Evolutionary conservation across 2,329 filamentous ascomycete species (phyloP).

Genomic region (Exophiala viscosa): DNA sequence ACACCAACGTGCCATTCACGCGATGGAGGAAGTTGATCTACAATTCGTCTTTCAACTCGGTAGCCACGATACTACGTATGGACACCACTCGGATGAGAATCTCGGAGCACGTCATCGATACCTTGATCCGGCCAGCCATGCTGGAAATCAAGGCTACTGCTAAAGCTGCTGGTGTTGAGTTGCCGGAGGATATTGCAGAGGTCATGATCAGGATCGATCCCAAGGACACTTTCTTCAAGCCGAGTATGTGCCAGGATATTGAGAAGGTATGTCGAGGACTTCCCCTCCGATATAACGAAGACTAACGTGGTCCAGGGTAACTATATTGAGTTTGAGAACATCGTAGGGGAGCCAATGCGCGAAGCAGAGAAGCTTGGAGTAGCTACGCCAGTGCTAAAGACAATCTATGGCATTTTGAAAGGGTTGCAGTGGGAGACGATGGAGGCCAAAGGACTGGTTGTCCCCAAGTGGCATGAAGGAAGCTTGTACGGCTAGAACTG

Average conservation of each 20-base stretch:
- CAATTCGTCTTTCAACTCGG: conserved; percentile 50
- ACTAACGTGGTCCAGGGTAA: conserved; percentile 40
- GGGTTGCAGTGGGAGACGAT: conserved; percentile 29
- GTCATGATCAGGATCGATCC: conserved; percentile 49
- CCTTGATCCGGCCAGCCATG: conserved; percentile 53
- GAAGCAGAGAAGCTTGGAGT: conserved; percentile 50
- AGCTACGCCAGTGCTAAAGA: conserved; percentile 26
- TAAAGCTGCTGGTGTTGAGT: conserved; percentile 39
- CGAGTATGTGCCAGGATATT: conserved; percentile 54
- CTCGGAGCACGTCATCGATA: conserved; percentile 43
- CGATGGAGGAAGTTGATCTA: conserved; percentile 44
- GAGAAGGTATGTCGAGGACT: conserved; percentile 38
- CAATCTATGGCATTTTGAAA: conserved; percentile 28
- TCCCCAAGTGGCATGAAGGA: not conserved
- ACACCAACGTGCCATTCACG: conserved; percentile 29
- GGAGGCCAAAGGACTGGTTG: conserved; percentile 22
- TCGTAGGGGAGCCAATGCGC: conserved; percentile 54
- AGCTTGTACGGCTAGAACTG: not conserved
- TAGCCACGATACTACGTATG: conserved; percentile 49
- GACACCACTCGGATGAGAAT: conserved; percentile 51
- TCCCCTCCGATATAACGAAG: not conserved
- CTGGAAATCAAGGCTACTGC: conserved; percentile 40
- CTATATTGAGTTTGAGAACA: conserved; percentile 54
- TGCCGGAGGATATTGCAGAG: conserved; percentile 46
- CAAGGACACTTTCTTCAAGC: conserved; percentile 43